Evolutionary conservation across 2,329 filamentous ascomycete species (phyloP), one percentile per base, ranked within the genome.

Genomic region (Cercospora nicotianae): DNA sequence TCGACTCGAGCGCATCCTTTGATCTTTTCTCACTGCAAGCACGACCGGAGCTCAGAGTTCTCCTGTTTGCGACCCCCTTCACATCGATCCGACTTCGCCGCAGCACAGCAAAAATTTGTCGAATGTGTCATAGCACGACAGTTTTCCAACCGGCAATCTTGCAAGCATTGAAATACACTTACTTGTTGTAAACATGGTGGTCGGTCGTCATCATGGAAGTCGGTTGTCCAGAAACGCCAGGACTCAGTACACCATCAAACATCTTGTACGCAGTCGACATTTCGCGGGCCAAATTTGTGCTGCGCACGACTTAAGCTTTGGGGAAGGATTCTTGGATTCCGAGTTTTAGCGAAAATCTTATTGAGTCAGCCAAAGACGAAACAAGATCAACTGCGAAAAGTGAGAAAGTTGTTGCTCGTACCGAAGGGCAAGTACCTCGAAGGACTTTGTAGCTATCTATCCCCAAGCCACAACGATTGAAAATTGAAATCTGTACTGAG

Each of bases 171-270:
- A 10, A 3, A 12, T 3, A 7, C 30, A 72, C 75, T 71, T 63
- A 76, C 75, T 76, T 76, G 62, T 75, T 73, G 67, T 76, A 76
- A 20, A 74, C 75, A 71, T 76, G 73, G 67, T 74, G 70, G 58
- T 72, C 67, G 39, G 58, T 65, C 64, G 70, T 64, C 72, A 73
- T 73, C 64, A 71, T 71, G 68, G 65, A 63, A 59, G 70, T 71
- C 60, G 67, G 67, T 65, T 68, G 67, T 65, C 67, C 67, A 23
- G 67, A 68, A 60, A 65, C 63, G 23, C 63, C 63, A 28, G 63
- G 63, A 53, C 45, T 57, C 33, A 64, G 51, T 16, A 53, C n/a
- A 48, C 33, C 58, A 42, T 65, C 55, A 20, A 60, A 60, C 63
- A 65, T 65, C 18, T 33, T 60, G 57, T 16, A 18, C 18, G 55